A percentile compares a stretch with the other conserved stretches of the same genome.
phyloP scores from a whole-genome alignment of 2,329 filamentous ascomycete species.

The Hymenoscyphus occultus region DNA sequence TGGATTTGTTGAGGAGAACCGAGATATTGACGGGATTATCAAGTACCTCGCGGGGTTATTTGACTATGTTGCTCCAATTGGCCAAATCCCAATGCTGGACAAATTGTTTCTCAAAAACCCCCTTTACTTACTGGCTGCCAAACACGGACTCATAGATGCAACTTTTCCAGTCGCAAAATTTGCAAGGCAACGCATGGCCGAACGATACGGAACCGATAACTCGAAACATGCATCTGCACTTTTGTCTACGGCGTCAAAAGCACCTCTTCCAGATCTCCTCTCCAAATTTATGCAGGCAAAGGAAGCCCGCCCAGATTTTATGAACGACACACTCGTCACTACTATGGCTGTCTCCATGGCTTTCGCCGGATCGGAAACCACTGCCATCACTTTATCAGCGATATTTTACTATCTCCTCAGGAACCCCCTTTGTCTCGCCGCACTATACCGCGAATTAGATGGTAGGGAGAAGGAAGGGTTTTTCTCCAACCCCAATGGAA shows the following conservation, averaged over 20 bases:
- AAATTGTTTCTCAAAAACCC: conserved; percentile 72
- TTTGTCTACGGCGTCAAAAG: conserved; percentile 22
- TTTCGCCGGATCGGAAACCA: conserved; percentile 76
- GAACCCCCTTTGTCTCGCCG: conserved; percentile 52
- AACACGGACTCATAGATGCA: conserved; percentile 63
- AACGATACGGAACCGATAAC: conserved; percentile 47
- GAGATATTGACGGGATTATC: conserved; percentile 74
- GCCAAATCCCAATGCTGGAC: conserved; percentile 73
- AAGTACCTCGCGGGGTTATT: conserved; percentile 61
- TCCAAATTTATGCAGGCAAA: conserved; percentile 71
- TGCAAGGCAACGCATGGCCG: conserved; percentile 63
- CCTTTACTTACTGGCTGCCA: conserved; percentile 63
- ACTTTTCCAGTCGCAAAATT: conserved; percentile 73
- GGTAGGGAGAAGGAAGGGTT: conserved; percentile 50
- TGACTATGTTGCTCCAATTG: conserved; percentile 68
- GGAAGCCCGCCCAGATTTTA: conserved; percentile 65
- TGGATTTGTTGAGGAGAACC: conserved; percentile 71
- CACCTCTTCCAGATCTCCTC: conserved; percentile 52
- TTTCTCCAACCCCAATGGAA: conserved; percentile 53
- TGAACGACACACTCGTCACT: conserved; percentile 66
- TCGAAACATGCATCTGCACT: conserved; percentile 17
- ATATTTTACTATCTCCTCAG: conserved; percentile 74
- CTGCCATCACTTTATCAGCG: conserved; percentile 67
- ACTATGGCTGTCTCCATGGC: conserved; percentile 71
- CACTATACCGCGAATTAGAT: conserved; percentile 62